Conservation (phyloP, 2,329 filamentous ascomycete genomes). For the Aspergillus arachidicola region DNA sequence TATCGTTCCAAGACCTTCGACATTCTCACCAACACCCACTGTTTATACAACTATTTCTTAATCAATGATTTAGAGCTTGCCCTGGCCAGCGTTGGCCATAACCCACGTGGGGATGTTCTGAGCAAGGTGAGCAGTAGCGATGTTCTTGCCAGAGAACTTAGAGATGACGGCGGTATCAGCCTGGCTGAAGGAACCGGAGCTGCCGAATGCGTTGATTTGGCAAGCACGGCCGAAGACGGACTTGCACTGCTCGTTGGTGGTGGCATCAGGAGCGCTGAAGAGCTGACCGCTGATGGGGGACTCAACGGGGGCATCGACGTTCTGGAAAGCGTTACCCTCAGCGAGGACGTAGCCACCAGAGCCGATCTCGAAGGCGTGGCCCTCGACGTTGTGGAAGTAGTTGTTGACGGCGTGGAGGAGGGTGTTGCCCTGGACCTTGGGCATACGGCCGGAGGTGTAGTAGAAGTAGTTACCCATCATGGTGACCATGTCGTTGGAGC, state of each 20-base stretch:
- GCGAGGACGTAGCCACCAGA: constrained; percentile 51
- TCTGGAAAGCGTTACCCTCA: constrained; percentile 63
- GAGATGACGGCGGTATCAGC: constrained; percentile 52
- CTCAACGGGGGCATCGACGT: constrained; percentile 51
- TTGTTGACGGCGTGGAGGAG: constrained; percentile 63
- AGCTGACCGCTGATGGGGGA: constrained; percentile 40
- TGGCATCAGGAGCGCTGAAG: constrained; percentile 40
- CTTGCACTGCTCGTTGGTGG: constrained; percentile 47
- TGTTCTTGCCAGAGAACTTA: constrained; percentile 56
- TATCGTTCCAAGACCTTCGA: neutral
- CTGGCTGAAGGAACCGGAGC: constrained; percentile 36
- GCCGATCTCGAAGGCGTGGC: constrained; percentile 61
- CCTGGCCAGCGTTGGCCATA: constrained; percentile 50
- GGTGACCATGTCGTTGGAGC: constrained; percentile 59
- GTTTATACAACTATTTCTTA: too few relatives aligned
- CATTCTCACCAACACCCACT: neutral
- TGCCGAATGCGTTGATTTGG: constrained; percentile 54
- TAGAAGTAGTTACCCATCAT: constrained; percentile 65
- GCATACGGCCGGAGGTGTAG: constrained; percentile 59
- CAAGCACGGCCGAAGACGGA: constrained; percentile 54
- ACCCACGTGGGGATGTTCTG: constrained; percentile 41
- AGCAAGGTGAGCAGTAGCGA: constrained; percentile 49
- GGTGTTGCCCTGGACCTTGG: constrained; percentile 60
- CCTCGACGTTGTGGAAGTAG: constrained; percentile 59
- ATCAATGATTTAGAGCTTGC: constrained; percentile 40